Percentiles rank a stretch among this genome's conserved stretches.
phyloP scores from a whole-genome alignment of 192 early-diverging fungal genomes.

The Powellomyces hirtus region DNA sequence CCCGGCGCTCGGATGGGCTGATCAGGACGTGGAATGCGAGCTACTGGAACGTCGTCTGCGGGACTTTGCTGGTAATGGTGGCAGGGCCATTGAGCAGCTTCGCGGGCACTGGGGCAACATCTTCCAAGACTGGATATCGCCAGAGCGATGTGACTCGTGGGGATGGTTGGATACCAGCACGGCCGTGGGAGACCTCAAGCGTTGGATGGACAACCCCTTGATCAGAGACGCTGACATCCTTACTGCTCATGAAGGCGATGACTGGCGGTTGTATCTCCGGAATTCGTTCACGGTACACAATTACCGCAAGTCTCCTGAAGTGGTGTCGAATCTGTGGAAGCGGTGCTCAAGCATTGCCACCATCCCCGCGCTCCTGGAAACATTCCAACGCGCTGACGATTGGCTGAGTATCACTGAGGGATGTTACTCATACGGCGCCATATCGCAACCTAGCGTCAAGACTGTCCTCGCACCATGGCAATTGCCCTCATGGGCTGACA shows the following conservation, averaged over 20 bases:
- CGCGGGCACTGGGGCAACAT: slow-evolving; percentile 20
- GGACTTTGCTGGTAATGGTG: slow-evolving; percentile 18
- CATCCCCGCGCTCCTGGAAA: slow-evolving; percentile 6
- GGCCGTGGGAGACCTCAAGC: slow-evolving; percentile 23
- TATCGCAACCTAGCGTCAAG: slow-evolving; percentile 10
- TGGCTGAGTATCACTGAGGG: slow-evolving; percentile 29
- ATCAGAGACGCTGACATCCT: slow-evolving; percentile 22
- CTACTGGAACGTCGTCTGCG: slow-evolving; percentile 16
- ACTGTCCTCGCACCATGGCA: slow-evolving; percentile 31
- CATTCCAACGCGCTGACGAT: slow-evolving; percentile 9
- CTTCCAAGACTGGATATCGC: slow-evolving; percentile 26
- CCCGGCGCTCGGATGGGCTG: slow-evolving; percentile 9
- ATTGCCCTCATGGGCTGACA: slow-evolving; percentile 16
- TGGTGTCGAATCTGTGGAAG: slow-evolving; percentile 22
- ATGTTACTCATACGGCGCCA: slow-evolving; percentile 33
- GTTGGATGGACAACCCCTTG: slow-evolving; percentile 32
- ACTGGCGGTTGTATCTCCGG: slow-evolving; percentile 28
- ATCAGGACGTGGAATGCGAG: slow-evolving; percentile 17
- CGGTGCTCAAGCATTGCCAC: slow-evolving; percentile 18
- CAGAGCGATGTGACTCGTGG: slow-evolving; percentile 36
- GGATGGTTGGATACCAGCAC: slow-evolving; percentile 23
- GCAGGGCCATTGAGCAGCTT: slow-evolving; percentile 29
- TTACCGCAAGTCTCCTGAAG: neutral
- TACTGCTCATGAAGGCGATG: slow-evolving; percentile 32
- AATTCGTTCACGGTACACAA: slow-evolving; percentile 33